These are phyloP conservation scores for Amoebophrya sp. DNA, from an alignment of 169 alveolate genomes.

Conservation along the genomic window DNA sequence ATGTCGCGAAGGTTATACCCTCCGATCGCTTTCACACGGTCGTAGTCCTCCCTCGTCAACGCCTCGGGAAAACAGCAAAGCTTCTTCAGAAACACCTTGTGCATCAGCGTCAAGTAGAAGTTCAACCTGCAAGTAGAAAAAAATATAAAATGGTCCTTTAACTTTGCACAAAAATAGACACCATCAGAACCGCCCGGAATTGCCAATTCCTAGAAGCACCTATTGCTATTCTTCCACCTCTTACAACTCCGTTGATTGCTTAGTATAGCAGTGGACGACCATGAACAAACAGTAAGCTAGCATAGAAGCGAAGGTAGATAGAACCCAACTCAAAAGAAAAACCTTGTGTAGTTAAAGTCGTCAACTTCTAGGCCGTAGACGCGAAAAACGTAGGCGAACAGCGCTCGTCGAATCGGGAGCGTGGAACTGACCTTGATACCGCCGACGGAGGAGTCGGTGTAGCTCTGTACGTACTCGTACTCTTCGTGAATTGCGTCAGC, in stretches of 20 bases:
- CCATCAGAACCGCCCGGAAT: too few species aligned
- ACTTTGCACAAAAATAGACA: too few species aligned
- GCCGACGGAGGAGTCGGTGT: background rate
- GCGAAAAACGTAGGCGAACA: background rate
- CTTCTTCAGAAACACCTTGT: constrained; percentile 6
- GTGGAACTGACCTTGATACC: background rate
- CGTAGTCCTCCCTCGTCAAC: background rate
- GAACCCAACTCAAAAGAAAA: too few species aligned
- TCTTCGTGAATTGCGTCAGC: constrained; percentile 5
- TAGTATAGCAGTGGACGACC: too few species aligned
- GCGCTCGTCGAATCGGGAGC: background rate
- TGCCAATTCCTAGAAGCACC: too few species aligned
- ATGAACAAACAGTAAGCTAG: too few species aligned
- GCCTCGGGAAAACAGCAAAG: background rate
- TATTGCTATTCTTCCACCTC: too few species aligned
- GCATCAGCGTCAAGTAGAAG: background rate
- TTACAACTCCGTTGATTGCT: too few species aligned
- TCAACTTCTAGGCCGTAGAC: background rate
- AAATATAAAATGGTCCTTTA: too few species aligned
- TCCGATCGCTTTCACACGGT: background rate
- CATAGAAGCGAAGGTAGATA: too few species aligned
- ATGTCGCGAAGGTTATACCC: background rate
- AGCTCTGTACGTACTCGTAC: background rate
- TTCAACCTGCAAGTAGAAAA: background rate
- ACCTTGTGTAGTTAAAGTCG: constrained; percentile 22